Percentiles rank a stretch among this genome's conserved stretches.
These are phyloP conservation scores for Dipodascus albidus DNA, from an alignment of 805 yeast species.

Conservation along the genomic window DNA sequence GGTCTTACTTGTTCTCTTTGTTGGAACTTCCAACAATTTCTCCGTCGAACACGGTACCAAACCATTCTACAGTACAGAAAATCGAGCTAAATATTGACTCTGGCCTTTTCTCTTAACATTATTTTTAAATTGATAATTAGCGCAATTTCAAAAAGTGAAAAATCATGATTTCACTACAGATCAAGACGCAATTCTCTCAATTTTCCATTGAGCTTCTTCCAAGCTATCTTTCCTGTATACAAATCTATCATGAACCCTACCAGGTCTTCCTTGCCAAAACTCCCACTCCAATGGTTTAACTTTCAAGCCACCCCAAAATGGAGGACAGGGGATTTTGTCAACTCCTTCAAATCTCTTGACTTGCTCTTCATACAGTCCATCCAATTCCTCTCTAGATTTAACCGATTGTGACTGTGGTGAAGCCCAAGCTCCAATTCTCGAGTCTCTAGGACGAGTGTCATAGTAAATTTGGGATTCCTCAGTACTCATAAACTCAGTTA, in stretches of 20 bases:
- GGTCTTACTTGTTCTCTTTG: too few relatives aligned
- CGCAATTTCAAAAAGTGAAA: neutral
- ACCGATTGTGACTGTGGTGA: slow-evolving; percentile 73
- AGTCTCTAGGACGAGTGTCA: slow-evolving; percentile 82
- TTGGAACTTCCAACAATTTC: too few relatives aligned
- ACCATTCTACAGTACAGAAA: too few relatives aligned
- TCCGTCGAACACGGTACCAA: too few relatives aligned
- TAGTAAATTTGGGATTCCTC: slow-evolving; percentile 72
- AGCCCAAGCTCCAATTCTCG: slow-evolving; percentile 94
- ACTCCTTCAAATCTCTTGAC: slow-evolving; percentile 48
- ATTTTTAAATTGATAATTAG: neutral
- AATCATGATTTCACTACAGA: neutral
- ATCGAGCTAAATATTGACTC: too few relatives aligned
- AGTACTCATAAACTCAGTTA: slow-evolving; percentile 56
- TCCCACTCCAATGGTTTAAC: slow-evolving; percentile 83
- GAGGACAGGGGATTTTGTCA: slow-evolving; percentile 78
- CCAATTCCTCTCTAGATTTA: slow-evolving; percentile 49
- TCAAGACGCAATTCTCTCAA: slow-evolving; percentile 63
- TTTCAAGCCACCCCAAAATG: slow-evolving; percentile 91
- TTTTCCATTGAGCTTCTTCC: slow-evolving; percentile 44
- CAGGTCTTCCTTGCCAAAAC: slow-evolving; percentile 94
- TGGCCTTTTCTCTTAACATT: too few relatives aligned
- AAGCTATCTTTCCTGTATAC: slow-evolving; percentile 46
- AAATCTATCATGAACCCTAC: slow-evolving; percentile 84
- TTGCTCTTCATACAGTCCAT: slow-evolving; percentile 35